A percentile compares a stretch with the other conserved stretches of the same genome.
These are phyloP conservation scores for Pirum gemmata DNA, from an alignment of 78 protist genomes.

Conservation along the genomic window DNA sequence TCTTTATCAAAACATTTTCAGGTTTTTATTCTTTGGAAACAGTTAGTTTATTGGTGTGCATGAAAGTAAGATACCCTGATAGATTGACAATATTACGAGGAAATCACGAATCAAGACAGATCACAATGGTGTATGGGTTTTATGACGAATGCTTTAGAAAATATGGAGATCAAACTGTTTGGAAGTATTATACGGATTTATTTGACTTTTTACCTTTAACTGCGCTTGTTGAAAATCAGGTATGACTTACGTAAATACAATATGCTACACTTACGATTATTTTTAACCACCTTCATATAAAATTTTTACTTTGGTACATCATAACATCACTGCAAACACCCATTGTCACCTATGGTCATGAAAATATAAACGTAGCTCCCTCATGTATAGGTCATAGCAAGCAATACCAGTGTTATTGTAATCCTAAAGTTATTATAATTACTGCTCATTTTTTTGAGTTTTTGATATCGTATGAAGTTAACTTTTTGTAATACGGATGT, in stretches of 20 bases:
- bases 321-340: too few relatives aligned
- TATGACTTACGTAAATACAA: background rate
- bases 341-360: too few relatives aligned
- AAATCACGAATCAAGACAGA: constrained; percentile 98
- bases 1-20: too few relatives aligned
- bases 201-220: constrained; percentile 89
- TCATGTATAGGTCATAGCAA: too few relatives aligned
- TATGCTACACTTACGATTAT: background rate
- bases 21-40: constrained; percentile 91
- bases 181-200: constrained; percentile 86
- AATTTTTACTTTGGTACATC: too few relatives aligned
- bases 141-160: constrained; percentile 88
- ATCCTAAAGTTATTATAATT: too few relatives aligned
- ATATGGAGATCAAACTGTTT: constrained; percentile 90
- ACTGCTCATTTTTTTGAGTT: too few relatives aligned
- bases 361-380: too few relatives aligned
- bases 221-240: constrained; percentile 83
- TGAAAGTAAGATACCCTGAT: constrained; percentile 88
- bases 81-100: constrained; percentile 91
- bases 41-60: constrained; percentile 75
- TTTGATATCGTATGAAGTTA: too few relatives aligned
- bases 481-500: too few relatives aligned
- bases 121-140: constrained; percentile 75
- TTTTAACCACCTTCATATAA: background rate
- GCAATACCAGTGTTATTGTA: too few relatives aligned